Evolutionary conservation across 768 basidiomycete genomes (phyloP).

Genomic region (Boletus sensibilis): DNA sequence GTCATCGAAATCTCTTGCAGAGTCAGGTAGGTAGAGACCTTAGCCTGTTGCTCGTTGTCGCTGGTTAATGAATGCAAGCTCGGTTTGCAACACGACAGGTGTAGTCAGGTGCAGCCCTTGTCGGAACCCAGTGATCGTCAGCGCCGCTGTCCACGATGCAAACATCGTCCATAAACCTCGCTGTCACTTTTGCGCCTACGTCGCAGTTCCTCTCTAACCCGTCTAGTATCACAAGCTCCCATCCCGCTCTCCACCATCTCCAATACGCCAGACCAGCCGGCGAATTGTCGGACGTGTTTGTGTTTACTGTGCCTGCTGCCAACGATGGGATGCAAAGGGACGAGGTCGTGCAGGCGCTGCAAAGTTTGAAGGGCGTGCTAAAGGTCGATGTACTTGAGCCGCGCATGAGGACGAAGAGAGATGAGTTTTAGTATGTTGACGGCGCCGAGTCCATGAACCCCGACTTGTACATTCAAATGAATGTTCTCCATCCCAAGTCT

Average conservation of each 20-base stretch:
- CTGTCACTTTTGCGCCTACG: slow-evolving; percentile 28
- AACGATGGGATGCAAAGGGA: slow-evolving; percentile 1
- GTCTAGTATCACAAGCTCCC: slow-evolving; percentile 17
- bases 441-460: not conserved
- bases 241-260: slow-evolving; percentile 23
- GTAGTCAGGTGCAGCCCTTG: not conserved
- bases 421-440: slow-evolving; percentile 21
- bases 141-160: slow-evolving; percentile 1
- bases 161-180: slow-evolving; percentile 21
- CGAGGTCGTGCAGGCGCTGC: slow-evolving; percentile 16
- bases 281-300: slow-evolving; percentile 22
- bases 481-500: not conserved
- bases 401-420: slow-evolving; percentile 25
- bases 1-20: no score
- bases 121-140: not conserved
- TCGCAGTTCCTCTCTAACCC: slow-evolving; percentile 27
- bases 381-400: slow-evolving; percentile 26
- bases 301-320: slow-evolving; percentile 12
- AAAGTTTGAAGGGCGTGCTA: slow-evolving; percentile 16
- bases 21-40: not conserved
- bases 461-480: not conserved
- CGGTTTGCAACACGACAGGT: not conserved
- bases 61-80: not conserved
- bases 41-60: not conserved
- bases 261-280: slow-evolving; percentile 25